phyloP scores from a whole-genome alignment of 495 filamentous ascomycete species.

The Penicillium robsamsonii region DNA sequence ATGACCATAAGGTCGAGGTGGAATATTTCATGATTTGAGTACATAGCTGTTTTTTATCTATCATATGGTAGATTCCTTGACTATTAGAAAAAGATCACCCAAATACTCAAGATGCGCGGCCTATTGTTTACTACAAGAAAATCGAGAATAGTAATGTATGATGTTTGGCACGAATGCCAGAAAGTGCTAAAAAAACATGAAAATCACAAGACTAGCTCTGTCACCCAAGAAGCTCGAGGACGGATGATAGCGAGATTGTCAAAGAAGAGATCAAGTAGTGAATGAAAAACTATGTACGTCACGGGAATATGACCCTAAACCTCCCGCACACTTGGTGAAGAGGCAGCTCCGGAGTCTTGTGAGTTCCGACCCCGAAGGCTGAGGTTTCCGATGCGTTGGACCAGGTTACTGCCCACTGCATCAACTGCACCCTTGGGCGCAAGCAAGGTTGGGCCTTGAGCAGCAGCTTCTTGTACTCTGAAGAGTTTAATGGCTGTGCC shows the following conservation, averaged over 20 bases:
- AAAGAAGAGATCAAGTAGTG: constrained; percentile 13
- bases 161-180: constrained; percentile 4
- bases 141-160: background rate
- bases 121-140: background rate
- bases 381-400: constrained; percentile 80
- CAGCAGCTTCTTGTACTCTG: constrained; percentile 78
- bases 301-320: constrained; percentile 23
- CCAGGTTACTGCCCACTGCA: constrained; percentile 89
- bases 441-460: constrained; percentile 75
- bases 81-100: background rate
- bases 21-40: background rate
- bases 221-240: constrained; percentile 13
- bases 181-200: constrained; percentile 11
- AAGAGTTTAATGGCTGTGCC: constrained; percentile 85
- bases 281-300: constrained; percentile 23
- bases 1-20: background rate
- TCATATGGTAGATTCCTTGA: background rate
- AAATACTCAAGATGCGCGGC: background rate
- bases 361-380: constrained; percentile 50
- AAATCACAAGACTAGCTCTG: constrained; percentile 8
- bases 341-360: constrained; percentile 29
- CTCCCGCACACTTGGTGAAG: constrained; percentile 39
- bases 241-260: constrained; percentile 3
- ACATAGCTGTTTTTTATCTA: background rate
- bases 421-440: constrained; percentile 90